phyloP scores from a whole-genome alignment of 441 rosid genomes.

The Theobroma grandiflorum region DNA sequence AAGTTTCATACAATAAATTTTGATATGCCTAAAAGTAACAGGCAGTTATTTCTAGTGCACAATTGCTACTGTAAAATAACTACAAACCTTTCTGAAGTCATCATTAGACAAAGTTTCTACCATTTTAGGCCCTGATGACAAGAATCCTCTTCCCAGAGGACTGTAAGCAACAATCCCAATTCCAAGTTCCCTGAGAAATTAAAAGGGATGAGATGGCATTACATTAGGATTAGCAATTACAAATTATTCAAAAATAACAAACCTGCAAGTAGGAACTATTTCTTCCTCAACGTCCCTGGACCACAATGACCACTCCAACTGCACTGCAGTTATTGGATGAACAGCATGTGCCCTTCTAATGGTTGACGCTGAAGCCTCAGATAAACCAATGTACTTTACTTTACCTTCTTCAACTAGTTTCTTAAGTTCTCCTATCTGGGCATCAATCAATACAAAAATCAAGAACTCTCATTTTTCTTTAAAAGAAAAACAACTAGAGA shows the following conservation, averaged over 20 bases:
- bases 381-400: constrained; percentile 26
- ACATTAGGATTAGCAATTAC: not conserved
- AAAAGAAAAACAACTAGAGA: not conserved
- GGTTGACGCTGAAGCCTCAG: constrained; percentile 24
- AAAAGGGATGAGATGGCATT: not conserved
- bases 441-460: too few relatives aligned
- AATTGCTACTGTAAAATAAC: not conserved
- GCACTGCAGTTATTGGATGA: constrained; percentile 31
- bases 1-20: not conserved
- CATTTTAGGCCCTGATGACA: constrained; percentile 51
- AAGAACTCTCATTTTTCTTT: too few relatives aligned
- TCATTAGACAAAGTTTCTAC: constrained; percentile 27
- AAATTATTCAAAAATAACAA: not conserved
- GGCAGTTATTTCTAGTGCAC: not conserved
- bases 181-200: constrained; percentile 41
- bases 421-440: constrained; percentile 25
- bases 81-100: constrained; percentile 54
- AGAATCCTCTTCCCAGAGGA: not conserved
- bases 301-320: constrained; percentile 43
- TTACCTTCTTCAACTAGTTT: constrained; percentile 37
- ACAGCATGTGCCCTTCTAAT: constrained; percentile 25
- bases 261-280: constrained; percentile 43
- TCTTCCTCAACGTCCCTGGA: constrained; percentile 35
- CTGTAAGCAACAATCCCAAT: constrained; percentile 24
- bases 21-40: not conserved